Percentiles rank a stretch among this genome's conserved stretches.
These are phyloP conservation scores for Lagerstroemia speciosa DNA, from an alignment of 345 rosid species.

Conservation along the genomic window DNA sequence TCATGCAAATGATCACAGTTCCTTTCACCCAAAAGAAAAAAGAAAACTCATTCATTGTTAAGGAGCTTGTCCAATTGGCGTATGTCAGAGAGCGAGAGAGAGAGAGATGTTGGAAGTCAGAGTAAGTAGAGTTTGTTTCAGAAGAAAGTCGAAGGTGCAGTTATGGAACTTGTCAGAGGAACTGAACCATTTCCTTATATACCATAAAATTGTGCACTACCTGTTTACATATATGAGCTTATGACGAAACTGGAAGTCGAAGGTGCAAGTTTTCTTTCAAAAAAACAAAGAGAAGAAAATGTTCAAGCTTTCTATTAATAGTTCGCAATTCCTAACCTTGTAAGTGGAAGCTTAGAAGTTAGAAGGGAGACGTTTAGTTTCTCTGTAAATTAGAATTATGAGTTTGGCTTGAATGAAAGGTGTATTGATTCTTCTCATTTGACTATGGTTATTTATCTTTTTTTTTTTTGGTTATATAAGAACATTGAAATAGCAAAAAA, in stretches of 20 bases:
- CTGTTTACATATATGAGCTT: not conserved
- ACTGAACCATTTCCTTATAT: not conserved
- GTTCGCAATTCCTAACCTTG: too few relatives aligned
- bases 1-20: not conserved
- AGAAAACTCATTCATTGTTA: not conserved
- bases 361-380: too few relatives aligned
- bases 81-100: not conserved
- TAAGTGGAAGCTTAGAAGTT: too few relatives aligned
- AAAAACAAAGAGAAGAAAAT: too few relatives aligned
- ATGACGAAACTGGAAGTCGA: not conserved
- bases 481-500: too few relatives aligned
- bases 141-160: not conserved
- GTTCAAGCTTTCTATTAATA: too few relatives aligned
- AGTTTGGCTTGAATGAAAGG: too few relatives aligned
- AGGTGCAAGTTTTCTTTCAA: not conserved
- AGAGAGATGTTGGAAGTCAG: not conserved
- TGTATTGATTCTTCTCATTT: too few relatives aligned
- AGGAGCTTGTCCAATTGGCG: not conserved
- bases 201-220: too few relatives aligned
- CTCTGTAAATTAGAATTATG: too few relatives aligned
- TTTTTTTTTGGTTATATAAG: too few relatives aligned
- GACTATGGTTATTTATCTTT: too few relatives aligned
- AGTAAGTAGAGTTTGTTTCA: not conserved
- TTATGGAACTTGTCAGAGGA: not conserved
- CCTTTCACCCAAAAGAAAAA: not conserved